phyloP scores from a whole-genome alignment of 179 eudicot genomes.

The Silene coronaria region DNA sequence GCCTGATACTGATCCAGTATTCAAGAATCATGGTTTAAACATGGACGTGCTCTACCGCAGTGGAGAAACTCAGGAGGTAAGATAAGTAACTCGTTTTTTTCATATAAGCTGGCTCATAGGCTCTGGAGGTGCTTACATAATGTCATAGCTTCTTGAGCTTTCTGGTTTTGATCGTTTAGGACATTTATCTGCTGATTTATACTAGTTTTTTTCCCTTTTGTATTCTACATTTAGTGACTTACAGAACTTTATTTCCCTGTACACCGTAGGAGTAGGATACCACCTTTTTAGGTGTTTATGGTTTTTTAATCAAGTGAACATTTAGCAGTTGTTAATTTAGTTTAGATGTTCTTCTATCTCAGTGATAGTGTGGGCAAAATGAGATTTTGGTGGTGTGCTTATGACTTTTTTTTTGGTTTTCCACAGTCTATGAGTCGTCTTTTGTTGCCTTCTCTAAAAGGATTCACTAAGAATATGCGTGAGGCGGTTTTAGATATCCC shows the following conservation, averaged over 20 bases:
- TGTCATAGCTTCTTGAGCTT: neutral
- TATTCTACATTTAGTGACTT: neutral
- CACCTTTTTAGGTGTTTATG: neutral
- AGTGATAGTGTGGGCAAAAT: neutral
- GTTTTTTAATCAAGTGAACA: neutral
- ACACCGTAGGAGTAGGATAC: neutral
- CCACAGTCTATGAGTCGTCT: neutral
- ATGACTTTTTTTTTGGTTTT: neutral
- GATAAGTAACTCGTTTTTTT: neutral
- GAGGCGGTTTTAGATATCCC: neutral
- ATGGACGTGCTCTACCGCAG: slow-evolving; percentile 77
- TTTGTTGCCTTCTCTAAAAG: neutral
- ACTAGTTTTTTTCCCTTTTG: neutral
- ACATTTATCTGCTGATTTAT: neutral
- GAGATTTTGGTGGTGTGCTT: neutral
- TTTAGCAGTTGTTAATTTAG: neutral
- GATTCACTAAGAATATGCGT: neutral
- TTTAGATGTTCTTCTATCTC: neutral
- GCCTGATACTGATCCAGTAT: slow-evolving; percentile 38
- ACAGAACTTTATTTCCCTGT: neutral
- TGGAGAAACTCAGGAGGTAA: slow-evolving; percentile 87
- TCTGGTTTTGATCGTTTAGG: neutral
- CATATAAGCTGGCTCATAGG: neutral
- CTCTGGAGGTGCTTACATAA: neutral
- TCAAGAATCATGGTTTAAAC: slow-evolving; percentile 54